Base-by-base conservation (phyloP, 176 grass and related monocot genomes). In the Typha latifolia region DNA sequence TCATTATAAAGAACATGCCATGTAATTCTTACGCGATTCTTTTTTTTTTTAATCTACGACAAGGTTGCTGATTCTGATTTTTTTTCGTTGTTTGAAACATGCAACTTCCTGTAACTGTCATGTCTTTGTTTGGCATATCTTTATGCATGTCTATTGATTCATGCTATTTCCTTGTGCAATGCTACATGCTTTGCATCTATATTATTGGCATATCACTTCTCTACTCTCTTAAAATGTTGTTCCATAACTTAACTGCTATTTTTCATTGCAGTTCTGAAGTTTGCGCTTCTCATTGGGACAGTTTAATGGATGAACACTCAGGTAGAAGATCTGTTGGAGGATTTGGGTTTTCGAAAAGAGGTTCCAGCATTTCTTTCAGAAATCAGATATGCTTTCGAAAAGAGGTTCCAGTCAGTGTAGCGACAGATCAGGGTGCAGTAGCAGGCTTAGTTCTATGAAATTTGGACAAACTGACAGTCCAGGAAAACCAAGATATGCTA, bases 301-400 rank as follows among this genome's bases (percentile, higher is more conserved):
- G 12, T 14, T 52, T 52, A 32, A 63, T 63, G 62, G 62, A 63
- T 12, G 62, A 27, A 14, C 6, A 63, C 13, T 14, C 24, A 13
- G 26, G 62, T 63, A 63, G 26, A 27, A 63, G 24, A 63, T 29
- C 62, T 63, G 21, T 24, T 34, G 10, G 20, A 27, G 62, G 62
- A 27, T 14, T 63, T 63, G 26, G 20, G 5, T 63, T 63, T 63
- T 63, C 62, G 5, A 63, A 27, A 63, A 27, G 62, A 63, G 26
- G 23, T 14, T 63, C 62, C 15, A 31, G 12, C 26, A 4, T 63
- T 63, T 23, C 26, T 63, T 63, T 63, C 31, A 63, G 62, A 63
- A 27, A 63, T 27, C 62, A 63, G 2, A 63, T n/a, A 63, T 12
- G 6, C 6, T 63, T 20, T 29, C 14, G 62, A 63, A 2, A 34